phyloP scores from a whole-genome alignment of 2,329 filamentous ascomycete genomes.

The Colletotrichum tanaceti region DNA sequence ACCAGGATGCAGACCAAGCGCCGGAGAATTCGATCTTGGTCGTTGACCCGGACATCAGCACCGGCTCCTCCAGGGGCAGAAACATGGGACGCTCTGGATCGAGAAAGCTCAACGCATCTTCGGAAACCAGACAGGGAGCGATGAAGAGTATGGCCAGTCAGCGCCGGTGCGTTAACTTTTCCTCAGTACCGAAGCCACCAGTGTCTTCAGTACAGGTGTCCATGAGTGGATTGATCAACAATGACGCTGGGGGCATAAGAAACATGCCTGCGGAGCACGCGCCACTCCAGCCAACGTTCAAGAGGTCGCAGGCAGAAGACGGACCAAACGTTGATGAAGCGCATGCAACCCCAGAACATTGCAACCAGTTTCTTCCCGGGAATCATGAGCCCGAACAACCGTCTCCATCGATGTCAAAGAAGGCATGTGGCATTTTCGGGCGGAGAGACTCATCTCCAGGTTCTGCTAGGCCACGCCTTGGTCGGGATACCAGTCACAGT shows the following conservation, averaged over 20 bases:
- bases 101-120: neutral
- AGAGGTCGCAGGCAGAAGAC: slow-evolving; percentile 12
- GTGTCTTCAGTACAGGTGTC: slow-evolving; percentile 3
- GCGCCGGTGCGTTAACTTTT: neutral
- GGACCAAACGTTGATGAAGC: neutral
- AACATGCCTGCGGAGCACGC: slow-evolving; percentile 33
- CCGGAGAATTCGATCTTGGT: neutral
- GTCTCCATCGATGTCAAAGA: neutral
- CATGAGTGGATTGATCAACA: slow-evolving; percentile 28
- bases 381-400: neutral
- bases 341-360: neutral
- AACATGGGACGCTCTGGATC: neutral
- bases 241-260: slow-evolving; percentile 22
- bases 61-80: slow-evolving; percentile 1
- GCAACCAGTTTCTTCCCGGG: neutral
- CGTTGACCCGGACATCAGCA: no score
- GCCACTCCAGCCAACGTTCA: slow-evolving; percentile 14
- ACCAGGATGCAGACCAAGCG: neutral
- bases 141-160: slow-evolving; percentile 3
- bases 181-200: neutral
- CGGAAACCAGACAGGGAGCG: slow-evolving; percentile 12
- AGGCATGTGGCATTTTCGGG: neutral
- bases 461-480: neutral
- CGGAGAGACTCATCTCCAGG: neutral
- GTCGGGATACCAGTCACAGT: neutral